Base-by-base conservation (phyloP, 257 asterid species). In the Solanum chiquidenum region DNA sequence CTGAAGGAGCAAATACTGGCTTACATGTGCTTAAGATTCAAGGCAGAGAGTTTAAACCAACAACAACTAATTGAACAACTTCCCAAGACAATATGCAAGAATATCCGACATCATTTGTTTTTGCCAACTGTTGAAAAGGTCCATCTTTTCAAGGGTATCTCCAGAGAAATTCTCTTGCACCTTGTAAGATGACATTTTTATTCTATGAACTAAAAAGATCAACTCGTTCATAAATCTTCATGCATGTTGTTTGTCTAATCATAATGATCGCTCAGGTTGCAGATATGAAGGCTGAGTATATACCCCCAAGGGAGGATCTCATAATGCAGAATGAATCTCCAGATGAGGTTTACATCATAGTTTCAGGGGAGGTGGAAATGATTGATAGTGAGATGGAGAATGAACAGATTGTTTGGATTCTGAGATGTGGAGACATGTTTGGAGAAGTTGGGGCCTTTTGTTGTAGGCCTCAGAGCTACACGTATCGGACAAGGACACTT, bases 221-320 rank as follows among this genome's bases (percentile, higher is more conserved):
- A 25, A 55, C 66, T 55, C 66, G 66, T 55, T 55, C 25, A 55
- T 20, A 55, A 55, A 55, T 55, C 23, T 77, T 44, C 9, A 13
- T 69, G 6, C 34, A 0, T 42, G 38, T 2, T 58, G 49, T 83
- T 38, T 83, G 31, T 58, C 66, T 79, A 69, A 68, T 40, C 44
- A 11, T 16, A 44, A 5, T 85, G 64, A 21, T 83, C 84, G 1
- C 66, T 60, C 94, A 96, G 99, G 97, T 96, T 49, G 92, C 98
- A 9, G 96, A 95, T 38, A 93, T 97, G 96, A 95, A 92, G 90
- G 98, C 99, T 0, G 99, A 97, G 42, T 97, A 94, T 40, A 89
- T 94, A 23, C 98, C 99, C 1, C 99, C 99, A 12, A 92, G 97
- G 88, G 98, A 97, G 92, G 99, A 97, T 83, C 97, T 97, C 12